A percentile compares a stretch with the other conserved stretches of the same genome.
phyloP scores from a whole-genome alignment of 805 yeast genomes.

The Lipomyces sp. region DNA sequence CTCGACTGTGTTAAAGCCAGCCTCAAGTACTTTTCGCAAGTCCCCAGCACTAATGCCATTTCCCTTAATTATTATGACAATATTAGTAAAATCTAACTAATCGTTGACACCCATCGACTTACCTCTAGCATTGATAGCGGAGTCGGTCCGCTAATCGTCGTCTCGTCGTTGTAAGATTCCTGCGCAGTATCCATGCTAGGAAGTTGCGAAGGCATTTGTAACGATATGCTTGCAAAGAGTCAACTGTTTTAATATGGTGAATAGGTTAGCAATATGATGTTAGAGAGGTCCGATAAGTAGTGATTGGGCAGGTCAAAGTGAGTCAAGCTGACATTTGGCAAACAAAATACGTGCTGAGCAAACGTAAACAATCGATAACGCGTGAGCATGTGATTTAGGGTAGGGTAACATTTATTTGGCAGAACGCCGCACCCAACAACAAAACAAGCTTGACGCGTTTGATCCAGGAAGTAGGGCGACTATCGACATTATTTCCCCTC shows the following conservation, averaged over 20 bases:
- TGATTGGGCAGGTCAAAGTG: neutral
- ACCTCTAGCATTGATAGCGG: conserved; percentile 37
- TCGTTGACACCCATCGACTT: neutral
- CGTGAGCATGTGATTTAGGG: conserved; percentile 1
- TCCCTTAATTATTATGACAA: conserved; percentile 54
- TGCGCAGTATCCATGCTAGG: neutral
- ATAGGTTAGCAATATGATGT: neutral
- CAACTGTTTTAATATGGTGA: neutral
- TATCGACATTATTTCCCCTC: neutral
- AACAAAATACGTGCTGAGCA: neutral
- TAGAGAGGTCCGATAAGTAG: too few relatives aligned
- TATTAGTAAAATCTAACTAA: neutral
- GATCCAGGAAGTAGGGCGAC: too few relatives aligned
- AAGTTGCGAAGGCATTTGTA: conserved; percentile 13
- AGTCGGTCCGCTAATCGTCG: conserved; percentile 32
- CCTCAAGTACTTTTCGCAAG: conserved; percentile 75
- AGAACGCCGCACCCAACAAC: too few relatives aligned
- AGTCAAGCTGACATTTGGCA: neutral
- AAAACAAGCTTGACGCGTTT: neutral
- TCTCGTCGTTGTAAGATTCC: conserved; percentile 28
- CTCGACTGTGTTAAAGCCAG: conserved; percentile 88
- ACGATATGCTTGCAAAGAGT: neutral
- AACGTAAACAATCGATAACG: neutral
- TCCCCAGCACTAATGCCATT: conserved; percentile 86
- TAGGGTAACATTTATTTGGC: neutral